These are phyloP conservation scores for Sphagnum magellanicum DNA, from an alignment of 228 moss, liverwort and hornwort genomes.

Conservation along the genomic window DNA sequence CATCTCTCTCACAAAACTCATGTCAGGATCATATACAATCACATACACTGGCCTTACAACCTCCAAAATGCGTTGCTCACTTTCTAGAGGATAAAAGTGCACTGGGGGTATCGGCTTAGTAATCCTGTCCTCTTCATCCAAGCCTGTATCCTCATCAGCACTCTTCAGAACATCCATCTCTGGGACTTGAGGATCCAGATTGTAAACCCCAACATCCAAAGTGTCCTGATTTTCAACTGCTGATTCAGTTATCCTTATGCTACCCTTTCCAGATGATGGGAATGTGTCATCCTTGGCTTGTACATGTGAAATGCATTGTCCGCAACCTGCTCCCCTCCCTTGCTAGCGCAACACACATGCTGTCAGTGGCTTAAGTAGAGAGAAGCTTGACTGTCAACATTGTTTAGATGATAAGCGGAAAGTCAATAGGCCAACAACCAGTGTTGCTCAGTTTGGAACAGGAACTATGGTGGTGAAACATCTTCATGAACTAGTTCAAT, in stretches of 20 bases:
- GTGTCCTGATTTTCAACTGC: slow-evolving; percentile 15
- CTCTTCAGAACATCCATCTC: neutral
- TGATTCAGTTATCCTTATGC: slow-evolving; percentile 20
- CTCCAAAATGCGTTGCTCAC: slow-evolving; percentile 86
- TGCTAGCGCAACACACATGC: slow-evolving; percentile 11
- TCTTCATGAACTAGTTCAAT: too few species aligned
- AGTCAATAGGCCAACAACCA: too few species aligned
- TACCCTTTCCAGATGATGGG: slow-evolving; percentile 8
- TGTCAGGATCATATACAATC: slow-evolving; percentile 87
- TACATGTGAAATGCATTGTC: slow-evolving; percentile 20
- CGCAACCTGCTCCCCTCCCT: slow-evolving; percentile 31
- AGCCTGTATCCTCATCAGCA: neutral
- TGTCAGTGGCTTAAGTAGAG: too few species aligned
- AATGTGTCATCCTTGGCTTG: slow-evolving; percentile 8
- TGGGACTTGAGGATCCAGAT: neutral
- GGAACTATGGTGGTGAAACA: too few species aligned
- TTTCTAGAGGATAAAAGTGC: slow-evolving; percentile 87
- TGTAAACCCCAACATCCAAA: slow-evolving; percentile 1
- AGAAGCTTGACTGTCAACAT: too few species aligned
- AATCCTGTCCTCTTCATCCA: slow-evolving; percentile 14
- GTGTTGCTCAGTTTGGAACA: too few species aligned
- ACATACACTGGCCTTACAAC: slow-evolving; percentile 72
- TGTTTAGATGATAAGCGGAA: too few species aligned
- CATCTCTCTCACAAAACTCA: slow-evolving; percentile 89
- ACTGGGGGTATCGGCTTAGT: slow-evolving; percentile 61